A percentile compares a stretch with the other conserved stretches of the same genome.
These are phyloP conservation scores for Trichoderma aggressivum DNA, from an alignment of 2,329 filamentous ascomycete species.

Conservation along the genomic window DNA sequence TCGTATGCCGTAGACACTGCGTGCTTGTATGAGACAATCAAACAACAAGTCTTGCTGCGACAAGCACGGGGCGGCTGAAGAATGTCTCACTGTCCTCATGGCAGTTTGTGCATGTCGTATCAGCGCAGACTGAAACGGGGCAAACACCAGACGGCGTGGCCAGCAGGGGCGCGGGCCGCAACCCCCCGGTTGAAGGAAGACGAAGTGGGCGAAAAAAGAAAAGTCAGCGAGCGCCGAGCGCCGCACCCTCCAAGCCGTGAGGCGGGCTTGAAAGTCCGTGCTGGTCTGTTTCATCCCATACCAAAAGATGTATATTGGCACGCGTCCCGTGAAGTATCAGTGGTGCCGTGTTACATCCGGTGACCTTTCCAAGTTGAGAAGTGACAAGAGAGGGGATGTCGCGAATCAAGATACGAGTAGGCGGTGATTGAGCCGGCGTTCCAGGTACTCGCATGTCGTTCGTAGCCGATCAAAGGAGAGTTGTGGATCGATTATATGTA, in stretches of 20 bases:
- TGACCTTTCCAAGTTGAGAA: neutral
- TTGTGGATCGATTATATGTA: neutral
- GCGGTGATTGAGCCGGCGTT: neutral
- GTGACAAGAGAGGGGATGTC: neutral
- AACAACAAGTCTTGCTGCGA: neutral
- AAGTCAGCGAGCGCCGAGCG: constrained; percentile 5
- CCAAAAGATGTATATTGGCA: neutral
- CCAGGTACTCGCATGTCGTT: neutral
- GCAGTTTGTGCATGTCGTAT: neutral
- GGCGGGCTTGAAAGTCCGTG: neutral
- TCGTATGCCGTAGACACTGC: neutral
- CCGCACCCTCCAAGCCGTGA: neutral
- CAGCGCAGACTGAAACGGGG: neutral
- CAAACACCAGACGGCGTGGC: neutral
- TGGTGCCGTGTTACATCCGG: neutral
- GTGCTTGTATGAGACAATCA: neutral
- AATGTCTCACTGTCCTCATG: neutral
- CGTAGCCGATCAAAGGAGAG: neutral
- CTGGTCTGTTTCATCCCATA: neutral
- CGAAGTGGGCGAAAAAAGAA: neutral
- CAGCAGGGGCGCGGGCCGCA: constrained; percentile 3
- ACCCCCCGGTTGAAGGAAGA: neutral
- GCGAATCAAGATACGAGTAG: neutral
- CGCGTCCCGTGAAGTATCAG: neutral
- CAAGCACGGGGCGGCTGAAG: neutral